Conservation (phyloP, 2,329 filamentous ascomycete species). For the Fusarium sp. region DNA sequence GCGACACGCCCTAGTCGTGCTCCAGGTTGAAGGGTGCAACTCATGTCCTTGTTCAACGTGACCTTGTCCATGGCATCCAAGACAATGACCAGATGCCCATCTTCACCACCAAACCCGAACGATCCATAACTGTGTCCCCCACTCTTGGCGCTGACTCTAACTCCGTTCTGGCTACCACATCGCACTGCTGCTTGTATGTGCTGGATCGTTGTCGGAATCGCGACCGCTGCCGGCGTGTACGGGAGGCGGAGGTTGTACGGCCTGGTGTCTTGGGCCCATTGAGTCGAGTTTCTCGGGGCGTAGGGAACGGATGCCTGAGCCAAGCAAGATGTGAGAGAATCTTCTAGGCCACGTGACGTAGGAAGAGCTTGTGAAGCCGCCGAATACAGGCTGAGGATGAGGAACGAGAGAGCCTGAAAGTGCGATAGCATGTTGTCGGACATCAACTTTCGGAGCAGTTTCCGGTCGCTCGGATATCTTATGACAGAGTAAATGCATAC, state of each 20-base stretch:
- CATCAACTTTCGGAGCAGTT: background rate
- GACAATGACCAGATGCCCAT: conserved; percentile 60
- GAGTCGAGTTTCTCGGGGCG: conserved; percentile 32
- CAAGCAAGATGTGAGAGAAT: conserved; percentile 47
- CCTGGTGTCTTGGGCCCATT: conserved; percentile 53
- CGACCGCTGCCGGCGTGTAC: conserved; percentile 52
- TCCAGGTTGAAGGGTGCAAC: conserved; percentile 57
- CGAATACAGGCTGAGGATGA: conserved; percentile 20
- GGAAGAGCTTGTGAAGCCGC: background rate
- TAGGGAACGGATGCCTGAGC: conserved; percentile 41
- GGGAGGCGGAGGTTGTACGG: conserved; percentile 55
- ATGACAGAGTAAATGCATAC: background rate
- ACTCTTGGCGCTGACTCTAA: conserved; percentile 66
- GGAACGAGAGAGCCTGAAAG: background rate
- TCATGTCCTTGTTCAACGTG: conserved; percentile 37
- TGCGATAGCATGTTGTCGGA: background rate
- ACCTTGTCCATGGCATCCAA: conserved; percentile 58
- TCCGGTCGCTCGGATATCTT: background rate
- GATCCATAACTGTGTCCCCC: conserved; percentile 71
- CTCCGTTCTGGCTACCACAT: conserved; percentile 58
- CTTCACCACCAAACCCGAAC: conserved; percentile 60
- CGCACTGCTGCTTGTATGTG: conserved; percentile 63
- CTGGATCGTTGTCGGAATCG: conserved; percentile 51
- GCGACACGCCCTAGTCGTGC: conserved; percentile 66
- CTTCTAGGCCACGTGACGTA: background rate